These are phyloP conservation scores for Hanseniaspora vineae DNA, from an alignment of 805 yeast genomes.

Conservation along the genomic window DNA sequence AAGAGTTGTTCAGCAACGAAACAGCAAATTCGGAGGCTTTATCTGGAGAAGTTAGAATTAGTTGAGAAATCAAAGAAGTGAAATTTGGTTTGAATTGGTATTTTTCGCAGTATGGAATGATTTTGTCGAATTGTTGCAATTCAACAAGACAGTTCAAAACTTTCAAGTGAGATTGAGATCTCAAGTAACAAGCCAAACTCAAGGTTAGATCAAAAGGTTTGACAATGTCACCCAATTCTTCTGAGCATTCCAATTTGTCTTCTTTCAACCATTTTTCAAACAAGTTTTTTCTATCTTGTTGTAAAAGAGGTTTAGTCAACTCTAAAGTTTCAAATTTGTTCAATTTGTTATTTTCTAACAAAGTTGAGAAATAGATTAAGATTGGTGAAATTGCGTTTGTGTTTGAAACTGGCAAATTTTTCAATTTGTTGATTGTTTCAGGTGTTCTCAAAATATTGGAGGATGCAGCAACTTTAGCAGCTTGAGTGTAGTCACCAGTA, in stretches of 20 bases:
- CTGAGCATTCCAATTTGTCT: slow-evolving; percentile 88
- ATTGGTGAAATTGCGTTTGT: slow-evolving; percentile 95
- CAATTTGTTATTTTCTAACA: slow-evolving; percentile 83
- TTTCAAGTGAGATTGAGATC: slow-evolving; percentile 72
- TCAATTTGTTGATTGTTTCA: slow-evolving; percentile 85
- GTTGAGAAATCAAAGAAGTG: slow-evolving; percentile 76
- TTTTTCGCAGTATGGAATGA: slow-evolving; percentile 84
- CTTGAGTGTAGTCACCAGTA: slow-evolving; percentile 78
- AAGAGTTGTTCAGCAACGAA: slow-evolving; percentile 50
- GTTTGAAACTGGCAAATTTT: slow-evolving; percentile 53
- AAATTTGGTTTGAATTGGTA: slow-evolving; percentile 83
- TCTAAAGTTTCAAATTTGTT: slow-evolving; percentile 91
- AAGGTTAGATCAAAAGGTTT: slow-evolving; percentile 75
- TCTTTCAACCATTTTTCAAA: slow-evolving; percentile 95
- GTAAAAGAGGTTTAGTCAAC: slow-evolving; percentile 88
- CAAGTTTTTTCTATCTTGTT: slow-evolving; percentile 85
- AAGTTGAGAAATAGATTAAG: slow-evolving; percentile 78
- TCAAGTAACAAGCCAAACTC: slow-evolving; percentile 82
- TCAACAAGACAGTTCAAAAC: slow-evolving; percentile 90
- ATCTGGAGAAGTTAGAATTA: slow-evolving; percentile 90
- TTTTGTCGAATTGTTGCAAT: slow-evolving; percentile 91
- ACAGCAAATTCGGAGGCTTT: slow-evolving; percentile 96
- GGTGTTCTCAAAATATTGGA: slow-evolving; percentile 88
- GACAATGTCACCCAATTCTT: slow-evolving; percentile 92
- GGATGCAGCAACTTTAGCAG: slow-evolving; percentile 95